Evolutionary conservation across 805 yeast species (phyloP).

Genomic region (Yarrowia sp.): DNA sequence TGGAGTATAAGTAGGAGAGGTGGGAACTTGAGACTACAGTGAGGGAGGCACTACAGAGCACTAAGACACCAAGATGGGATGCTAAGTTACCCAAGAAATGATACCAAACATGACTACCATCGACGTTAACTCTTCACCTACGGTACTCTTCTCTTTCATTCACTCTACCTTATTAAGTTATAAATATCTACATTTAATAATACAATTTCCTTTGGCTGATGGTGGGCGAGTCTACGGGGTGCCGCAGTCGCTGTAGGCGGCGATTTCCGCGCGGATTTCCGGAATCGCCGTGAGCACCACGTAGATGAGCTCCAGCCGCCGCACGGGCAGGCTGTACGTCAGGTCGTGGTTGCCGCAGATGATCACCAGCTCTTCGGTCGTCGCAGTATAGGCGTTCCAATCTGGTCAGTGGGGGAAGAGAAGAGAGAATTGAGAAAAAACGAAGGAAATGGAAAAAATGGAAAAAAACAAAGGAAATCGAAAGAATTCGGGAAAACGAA

Average conservation of each 20-base stretch:
- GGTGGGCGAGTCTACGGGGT: neutral
- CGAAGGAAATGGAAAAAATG: neutral
- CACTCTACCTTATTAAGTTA: neutral
- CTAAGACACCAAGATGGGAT: too few relatives aligned
- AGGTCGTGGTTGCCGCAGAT: slow-evolving; percentile 35
- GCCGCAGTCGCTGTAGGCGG: slow-evolving; percentile 32
- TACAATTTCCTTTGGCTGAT: neutral
- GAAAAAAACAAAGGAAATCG: neutral
- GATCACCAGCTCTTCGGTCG: slow-evolving; percentile 14
- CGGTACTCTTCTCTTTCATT: too few relatives aligned
- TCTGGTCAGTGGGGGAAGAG: neutral
- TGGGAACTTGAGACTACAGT: too few relatives aligned
- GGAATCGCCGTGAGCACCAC: slow-evolving; percentile 26
- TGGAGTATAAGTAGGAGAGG: too few relatives aligned
- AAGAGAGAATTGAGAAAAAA: too few relatives aligned
- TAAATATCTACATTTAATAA: slow-evolving; percentile 21
- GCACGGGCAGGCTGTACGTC: slow-evolving; percentile 1
- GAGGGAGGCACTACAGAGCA: too few relatives aligned
- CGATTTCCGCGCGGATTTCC: slow-evolving; percentile 21
- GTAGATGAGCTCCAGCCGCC: slow-evolving; percentile 19
- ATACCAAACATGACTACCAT: too few relatives aligned
- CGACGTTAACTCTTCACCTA: too few relatives aligned
- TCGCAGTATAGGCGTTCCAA: slow-evolving; percentile 17
- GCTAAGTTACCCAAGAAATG: too few relatives aligned
- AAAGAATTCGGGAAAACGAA: too few relatives aligned